phyloP scores from a whole-genome alignment of 2,329 filamentous ascomycete genomes.

The Septoria petroselini region DNA sequence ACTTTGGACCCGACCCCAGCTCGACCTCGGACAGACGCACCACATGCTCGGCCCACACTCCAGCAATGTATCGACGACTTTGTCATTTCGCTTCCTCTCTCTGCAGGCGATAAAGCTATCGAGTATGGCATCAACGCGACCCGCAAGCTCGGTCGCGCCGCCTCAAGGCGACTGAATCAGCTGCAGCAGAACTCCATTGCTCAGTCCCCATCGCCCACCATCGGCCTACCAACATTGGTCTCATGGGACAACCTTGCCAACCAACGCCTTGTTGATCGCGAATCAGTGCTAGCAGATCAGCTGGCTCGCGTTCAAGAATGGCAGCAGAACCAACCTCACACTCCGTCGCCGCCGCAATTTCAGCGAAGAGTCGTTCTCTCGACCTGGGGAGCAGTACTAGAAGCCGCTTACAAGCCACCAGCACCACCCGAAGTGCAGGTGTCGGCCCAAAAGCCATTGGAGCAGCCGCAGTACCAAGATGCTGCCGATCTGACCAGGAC shows the following conservation, averaged over 20 bases:
- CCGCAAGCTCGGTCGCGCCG: background rate
- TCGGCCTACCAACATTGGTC: background rate
- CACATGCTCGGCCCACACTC: background rate
- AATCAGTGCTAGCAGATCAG: no score
- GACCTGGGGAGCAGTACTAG: no score
- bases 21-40: background rate
- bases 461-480: background rate
- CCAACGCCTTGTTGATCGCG: no score
- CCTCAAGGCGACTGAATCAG: background rate
- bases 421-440: background rate
- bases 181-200: background rate
- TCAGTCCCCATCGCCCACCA: background rate
- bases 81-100: background rate
- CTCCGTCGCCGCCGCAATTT: no score
- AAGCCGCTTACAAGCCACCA: background rate
- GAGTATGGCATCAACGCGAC: background rate
- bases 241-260: background rate
- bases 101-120: background rate
- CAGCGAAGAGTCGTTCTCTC: no score
- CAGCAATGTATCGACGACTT: constrained; percentile 1
- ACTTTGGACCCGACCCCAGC: background rate
- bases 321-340: no score
- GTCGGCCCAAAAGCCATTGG: background rate
- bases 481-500: background rate
- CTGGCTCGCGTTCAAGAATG: no score